Evolutionary conservation across 352 stramenopile species (phyloP).

Genomic region (Globisporangium camurandrum): DNA sequence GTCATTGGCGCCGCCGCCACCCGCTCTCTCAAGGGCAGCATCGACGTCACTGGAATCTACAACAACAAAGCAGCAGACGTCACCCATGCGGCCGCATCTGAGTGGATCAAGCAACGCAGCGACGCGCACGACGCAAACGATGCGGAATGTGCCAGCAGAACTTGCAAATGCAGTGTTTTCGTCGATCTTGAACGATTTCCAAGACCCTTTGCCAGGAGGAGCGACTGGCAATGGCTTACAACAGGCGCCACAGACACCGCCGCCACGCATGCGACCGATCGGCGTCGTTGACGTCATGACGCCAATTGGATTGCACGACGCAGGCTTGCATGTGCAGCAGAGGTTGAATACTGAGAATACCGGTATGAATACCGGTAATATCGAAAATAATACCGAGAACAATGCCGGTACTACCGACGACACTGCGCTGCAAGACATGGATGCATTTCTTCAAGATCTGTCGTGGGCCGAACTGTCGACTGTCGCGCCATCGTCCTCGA

Average conservation of each 20-base stretch:
- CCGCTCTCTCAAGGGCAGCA: too few species aligned
- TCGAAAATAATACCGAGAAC: too few species aligned
- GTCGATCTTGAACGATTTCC: constrained; percentile 18
- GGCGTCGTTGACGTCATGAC: constrained; percentile 22
- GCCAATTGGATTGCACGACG: constrained; percentile 6
- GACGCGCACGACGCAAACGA: too few species aligned
- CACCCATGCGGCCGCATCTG: background rate
- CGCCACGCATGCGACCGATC: constrained; percentile 13
- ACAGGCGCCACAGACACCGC: too few species aligned
- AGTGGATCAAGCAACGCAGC: too few species aligned
- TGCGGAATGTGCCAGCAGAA: constrained; percentile 4
- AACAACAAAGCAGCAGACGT: constrained; percentile 3
- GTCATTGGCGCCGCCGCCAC: background rate
- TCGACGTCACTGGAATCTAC: background rate
- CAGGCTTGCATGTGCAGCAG: background rate
- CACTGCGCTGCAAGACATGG: constrained; percentile 44
- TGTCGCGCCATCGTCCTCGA: background rate
- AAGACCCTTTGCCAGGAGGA: too few species aligned
- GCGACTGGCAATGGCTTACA: too few species aligned
- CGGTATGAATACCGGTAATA: background rate
- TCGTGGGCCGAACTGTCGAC: constrained; percentile 12
- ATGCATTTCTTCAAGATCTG: constrained; percentile 40
- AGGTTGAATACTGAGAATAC: background rate
- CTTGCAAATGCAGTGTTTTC: constrained; percentile 17
- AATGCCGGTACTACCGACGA: constrained; percentile 6